A percentile compares a stretch with the other conserved stretches of the same genome.
Conservation (phyloP, 106 monocot genomes). For the Apostasia ramifera region DNA sequence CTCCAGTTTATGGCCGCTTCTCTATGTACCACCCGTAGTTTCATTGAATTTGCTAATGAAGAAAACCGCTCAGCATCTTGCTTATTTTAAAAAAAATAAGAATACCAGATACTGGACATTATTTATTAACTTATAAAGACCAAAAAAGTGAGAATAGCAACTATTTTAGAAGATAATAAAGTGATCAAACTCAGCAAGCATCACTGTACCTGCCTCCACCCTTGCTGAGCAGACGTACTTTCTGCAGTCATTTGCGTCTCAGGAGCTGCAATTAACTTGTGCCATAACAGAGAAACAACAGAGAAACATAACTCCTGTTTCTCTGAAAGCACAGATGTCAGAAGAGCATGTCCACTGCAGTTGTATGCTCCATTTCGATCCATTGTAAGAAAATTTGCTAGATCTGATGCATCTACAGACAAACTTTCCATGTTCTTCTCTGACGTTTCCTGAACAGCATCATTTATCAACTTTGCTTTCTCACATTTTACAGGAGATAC, state of each 20-base stretch:
- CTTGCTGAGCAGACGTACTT: constrained; percentile 92
- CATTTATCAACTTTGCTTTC: constrained; percentile 20
- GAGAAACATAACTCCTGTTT: constrained; percentile 92
- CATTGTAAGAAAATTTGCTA: constrained; percentile 92
- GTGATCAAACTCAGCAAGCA: not conserved
- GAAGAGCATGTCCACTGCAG: constrained; percentile 49
- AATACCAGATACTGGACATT: no score
- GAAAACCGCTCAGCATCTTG: no score
- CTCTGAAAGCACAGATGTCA: constrained; percentile 68
- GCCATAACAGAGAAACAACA: constrained; percentile 96
- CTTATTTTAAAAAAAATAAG: no score
- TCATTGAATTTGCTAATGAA: no score
- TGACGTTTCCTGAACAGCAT: constrained; percentile 39
- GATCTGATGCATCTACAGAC: constrained; percentile 70
- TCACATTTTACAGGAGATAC: constrained; percentile 17
- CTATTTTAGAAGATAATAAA: no score
- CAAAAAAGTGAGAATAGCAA: no score
- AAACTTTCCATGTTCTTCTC: constrained; percentile 49
- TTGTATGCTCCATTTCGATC: constrained; percentile 61
- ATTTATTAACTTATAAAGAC: no score
- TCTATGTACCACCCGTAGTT: no score
- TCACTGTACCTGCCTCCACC: constrained; percentile 86
- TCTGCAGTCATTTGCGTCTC: constrained; percentile 86
- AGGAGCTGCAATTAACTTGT: constrained; percentile 78
- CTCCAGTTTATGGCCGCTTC: no score